These are phyloP conservation scores for Annona cherimola DNA, from an alignment of 164 flowering plant genomes.

Conservation along the genomic window DNA sequence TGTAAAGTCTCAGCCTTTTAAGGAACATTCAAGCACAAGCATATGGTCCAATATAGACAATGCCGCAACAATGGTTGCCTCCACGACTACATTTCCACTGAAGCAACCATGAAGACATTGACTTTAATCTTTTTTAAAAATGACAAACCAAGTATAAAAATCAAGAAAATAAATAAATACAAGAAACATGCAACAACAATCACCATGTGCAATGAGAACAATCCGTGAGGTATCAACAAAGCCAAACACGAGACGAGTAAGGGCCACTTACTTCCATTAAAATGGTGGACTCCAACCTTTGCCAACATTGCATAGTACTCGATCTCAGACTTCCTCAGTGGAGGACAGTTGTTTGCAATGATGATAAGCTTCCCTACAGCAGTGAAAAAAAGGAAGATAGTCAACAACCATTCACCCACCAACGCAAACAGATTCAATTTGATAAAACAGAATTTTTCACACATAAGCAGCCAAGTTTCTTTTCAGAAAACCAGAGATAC, in stretches of 20 bases:
- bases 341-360: constrained; percentile 70
- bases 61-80: too few relatives aligned
- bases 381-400: not conserved
- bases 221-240: not conserved
- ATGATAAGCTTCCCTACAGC: constrained; percentile 46
- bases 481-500: too few relatives aligned
- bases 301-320: constrained; percentile 74
- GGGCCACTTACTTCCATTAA: constrained; percentile 60
- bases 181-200: not conserved
- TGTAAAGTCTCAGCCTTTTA: too few relatives aligned
- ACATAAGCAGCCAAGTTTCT: too few relatives aligned
- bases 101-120: not conserved
- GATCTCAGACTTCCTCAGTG: constrained; percentile 69
- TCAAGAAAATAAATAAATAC: not conserved
- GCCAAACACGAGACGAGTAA: not conserved
- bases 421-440: not conserved
- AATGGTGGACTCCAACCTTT: constrained; percentile 71
- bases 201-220: not conserved
- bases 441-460: not conserved
- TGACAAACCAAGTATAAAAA: not conserved
- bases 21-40: too few relatives aligned
- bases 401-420: not conserved
- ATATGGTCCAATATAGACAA: too few relatives aligned
- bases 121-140: too few relatives aligned
- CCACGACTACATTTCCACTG: too few relatives aligned